Evolutionary conservation across 2,329 filamentous ascomycete genomes (phyloP), one percentile per base, ranked within the genome.

Genomic region (Pestalotiopsis sp.): DNA sequence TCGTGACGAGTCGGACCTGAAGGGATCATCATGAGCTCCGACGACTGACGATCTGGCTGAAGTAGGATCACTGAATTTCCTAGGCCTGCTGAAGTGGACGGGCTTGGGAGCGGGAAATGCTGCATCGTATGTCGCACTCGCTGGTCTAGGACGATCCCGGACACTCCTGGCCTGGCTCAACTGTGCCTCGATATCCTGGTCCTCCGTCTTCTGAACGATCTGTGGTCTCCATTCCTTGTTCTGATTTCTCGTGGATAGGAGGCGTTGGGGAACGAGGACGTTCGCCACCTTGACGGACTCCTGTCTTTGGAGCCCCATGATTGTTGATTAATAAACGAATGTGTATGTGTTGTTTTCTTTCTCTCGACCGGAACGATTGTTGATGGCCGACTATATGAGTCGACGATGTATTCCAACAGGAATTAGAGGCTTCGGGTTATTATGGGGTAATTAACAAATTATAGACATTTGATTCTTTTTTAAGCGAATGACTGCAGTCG

Each of bases 201-300:
- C 27, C 11, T 66, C 45, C 39, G 45, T 38, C n/a, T 36, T 39
- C 38, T 64, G 61, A 39, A 64, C 61, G 5, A 39, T 20, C 39
- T 64, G 61, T 7, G 61, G 61, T 45, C 61, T 66, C 64, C 64
- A 66, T 57, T 66, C 41, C 64, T 66, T 56, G 64, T 56, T 66
- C 14, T 23, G 23, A 49, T 66, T 58, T 25, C 45, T 58, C 31
- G 64, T 66, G 23, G 64, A 57, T 25, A 66, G 11, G 20, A 66
- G 52, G 17, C 52, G 64, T 31, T 66, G 45, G 45, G 64, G 64
- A 45, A 66, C 52, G 52, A 66, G 45, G 45, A 66, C 64, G 64
- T 66, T 49, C 52, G 64, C 64, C 52, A 66, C 52, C 64, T 58
- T 66, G 45, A 57, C 52, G 41, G 64, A 66, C 17, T 56, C 64